Base-by-base conservation (phyloP, 352 stramenopile genomes). In the Pythium rishiriense region DNA sequence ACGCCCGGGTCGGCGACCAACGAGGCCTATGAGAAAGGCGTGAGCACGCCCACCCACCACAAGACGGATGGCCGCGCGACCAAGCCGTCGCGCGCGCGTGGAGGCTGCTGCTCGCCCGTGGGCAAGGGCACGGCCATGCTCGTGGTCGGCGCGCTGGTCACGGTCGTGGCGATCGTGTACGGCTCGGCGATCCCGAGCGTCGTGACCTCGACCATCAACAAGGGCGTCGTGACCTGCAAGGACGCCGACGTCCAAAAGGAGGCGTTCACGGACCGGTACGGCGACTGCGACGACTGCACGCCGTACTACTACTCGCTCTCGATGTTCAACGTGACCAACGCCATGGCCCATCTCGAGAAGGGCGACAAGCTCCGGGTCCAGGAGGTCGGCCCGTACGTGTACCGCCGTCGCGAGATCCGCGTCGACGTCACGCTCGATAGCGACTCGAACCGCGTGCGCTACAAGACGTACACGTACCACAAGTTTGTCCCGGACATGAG, bases 391-490 rank as follows among this genome's bases (percentile, higher is more conserved):
- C 81, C 81, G 37, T 93, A 93, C 70, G 69, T 79, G 28, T 93
- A 91, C 68, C 80, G 84, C 26, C 74, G 79, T 12, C 81, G 73
- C 46, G 63, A 89, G 67, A 76, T 86, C 47, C 81, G 80, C 57
- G 53, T 87, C 10, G 74, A 93, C 69, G 81, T 93, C 22, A 68
- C 73, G 51, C 69, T 93, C 49, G 39, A 22, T 8, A 67, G 75
- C 47, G 78, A 87, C 58, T 58, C 65, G 51, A 80, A 83, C 68
- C 71, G 56, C 39, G 74, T 93, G 55, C 85, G 65, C 41, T 93
- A 93, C 79, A 89, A 87, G 69, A 75, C 66, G 62, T 93, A 93
- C 75, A 89, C 78, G 55, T 90, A 88, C 72, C 79, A 90, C 74
- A 83, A 71, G 58, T 93, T 75, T 54, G 64, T 76, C 10, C 12